Conservation (phyloP, 2,329 filamentous ascomycete species). For the Botrytis deweyae region DNA sequence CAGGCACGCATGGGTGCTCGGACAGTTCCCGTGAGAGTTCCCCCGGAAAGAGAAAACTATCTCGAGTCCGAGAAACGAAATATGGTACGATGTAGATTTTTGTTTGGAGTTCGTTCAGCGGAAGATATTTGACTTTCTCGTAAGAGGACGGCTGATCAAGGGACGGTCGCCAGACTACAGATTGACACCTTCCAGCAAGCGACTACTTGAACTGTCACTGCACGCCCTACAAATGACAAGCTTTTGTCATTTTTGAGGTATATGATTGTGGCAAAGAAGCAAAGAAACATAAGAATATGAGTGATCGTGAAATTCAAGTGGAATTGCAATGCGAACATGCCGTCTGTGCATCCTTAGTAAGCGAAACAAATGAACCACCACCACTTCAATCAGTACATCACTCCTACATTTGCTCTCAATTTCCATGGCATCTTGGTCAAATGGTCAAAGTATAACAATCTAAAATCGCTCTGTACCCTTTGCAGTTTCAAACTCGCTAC, state of each 20-base stretch:
- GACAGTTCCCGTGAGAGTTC: neutral
- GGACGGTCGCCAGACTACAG: neutral
- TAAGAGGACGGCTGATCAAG: neutral
- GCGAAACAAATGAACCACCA: neutral
- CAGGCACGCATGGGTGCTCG: neutral
- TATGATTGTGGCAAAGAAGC: neutral
- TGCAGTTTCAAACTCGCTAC: neutral
- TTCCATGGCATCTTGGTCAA: neutral
- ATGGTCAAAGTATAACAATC: neutral
- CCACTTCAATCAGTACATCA: neutral
- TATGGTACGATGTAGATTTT: neutral
- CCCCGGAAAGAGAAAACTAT: neutral
- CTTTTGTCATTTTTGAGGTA: neutral
- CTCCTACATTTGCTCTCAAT: neutral
- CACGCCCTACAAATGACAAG: neutral
- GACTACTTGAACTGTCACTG: neutral
- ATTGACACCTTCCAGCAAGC: neutral
- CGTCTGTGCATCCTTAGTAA: conserved; percentile 14
- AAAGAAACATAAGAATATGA: neutral
- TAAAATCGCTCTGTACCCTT: neutral
- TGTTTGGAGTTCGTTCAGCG: neutral
- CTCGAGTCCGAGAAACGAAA: neutral
- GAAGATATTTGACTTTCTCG: neutral
- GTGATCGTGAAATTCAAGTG: neutral
- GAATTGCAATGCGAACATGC: neutral